Evolutionary conservation across 148 eudicot genomes (phyloP), one percentile per base, ranked within the genome.

Genomic region (Amaranthus cruentus): DNA sequence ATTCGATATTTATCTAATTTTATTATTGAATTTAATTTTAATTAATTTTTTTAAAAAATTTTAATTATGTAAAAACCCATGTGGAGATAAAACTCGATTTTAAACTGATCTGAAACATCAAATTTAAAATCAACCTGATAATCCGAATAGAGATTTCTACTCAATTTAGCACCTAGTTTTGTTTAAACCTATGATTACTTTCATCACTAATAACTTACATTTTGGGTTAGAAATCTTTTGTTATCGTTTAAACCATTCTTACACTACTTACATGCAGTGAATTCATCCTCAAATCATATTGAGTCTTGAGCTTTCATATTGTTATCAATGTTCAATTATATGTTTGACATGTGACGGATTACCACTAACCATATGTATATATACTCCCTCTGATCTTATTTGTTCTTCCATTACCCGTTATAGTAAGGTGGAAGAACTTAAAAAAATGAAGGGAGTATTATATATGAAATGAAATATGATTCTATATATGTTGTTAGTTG

Each of bases 251-350:
- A 28, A 28, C 38, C 43, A 2, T 73, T 63, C 63, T 11, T 50
- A 5, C 0, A 14, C 47, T 60, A 28, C 28, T 60, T 60, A 60
- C 46, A 38, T 7, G 38, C 69, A 48, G 1, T 66, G 69, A 8
- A n/a, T 66, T 48, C 7, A 66, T 38, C 7, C 69, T 48, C 54
- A 13, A 9, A 9, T 38, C 47, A 14, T 14, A n/a, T 66, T 66
- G 69, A 7, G n/a, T 66, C 54, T 47, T 66, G 69, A 66, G 69
- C 69, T 66, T 66, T 48, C 42, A 66, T n/a, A 57, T 57, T 57
- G 38, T 57, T 5, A 15, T 5, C 6, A 14, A 12, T 15, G 28
- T 3, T 5, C 6, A 15, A 21, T 14, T 43, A 44, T 43, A 63
- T 5, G 3, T 3, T 47, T 47, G 52, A 65, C 21, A 21, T 7